These are phyloP conservation scores for Rutidosis leptorrhynchoides DNA, from an alignment of 129 eudicot species.

Conservation along the genomic window DNA sequence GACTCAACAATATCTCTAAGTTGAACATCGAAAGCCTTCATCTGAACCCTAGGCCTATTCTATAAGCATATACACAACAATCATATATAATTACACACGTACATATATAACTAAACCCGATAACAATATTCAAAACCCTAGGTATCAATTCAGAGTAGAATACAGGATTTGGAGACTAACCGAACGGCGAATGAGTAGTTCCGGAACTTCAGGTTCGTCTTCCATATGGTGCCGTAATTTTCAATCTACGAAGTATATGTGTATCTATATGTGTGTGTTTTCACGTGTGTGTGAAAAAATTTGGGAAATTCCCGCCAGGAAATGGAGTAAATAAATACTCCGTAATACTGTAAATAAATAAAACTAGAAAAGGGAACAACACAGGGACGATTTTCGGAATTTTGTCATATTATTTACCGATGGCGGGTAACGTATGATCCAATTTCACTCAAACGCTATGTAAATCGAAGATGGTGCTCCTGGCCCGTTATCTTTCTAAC, in stretches of 20 bases:
- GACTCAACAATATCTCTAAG: conserved; percentile 32
- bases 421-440: no score
- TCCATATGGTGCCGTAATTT: conserved; percentile 45
- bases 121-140: no score
- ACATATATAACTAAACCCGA: no score
- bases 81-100: neutral
- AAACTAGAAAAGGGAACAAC: no score
- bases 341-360: no score
- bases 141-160: no score
- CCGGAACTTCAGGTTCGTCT: conserved; percentile 50
- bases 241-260: neutral
- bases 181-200: conserved; percentile 55
- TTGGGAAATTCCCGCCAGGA: conserved; percentile 33
- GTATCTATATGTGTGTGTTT: conserved; percentile 11
- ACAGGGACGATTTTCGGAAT: no score
- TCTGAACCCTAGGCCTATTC: conserved; percentile 72
- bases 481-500: no score
- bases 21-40: conserved; percentile 39
- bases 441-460: no score
- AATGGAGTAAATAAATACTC: conserved; percentile 4
- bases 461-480: no score
- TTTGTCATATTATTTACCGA: no score
- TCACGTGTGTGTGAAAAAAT: conserved; percentile 13
- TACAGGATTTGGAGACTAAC: conserved; percentile 32
- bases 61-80: conserved; percentile 27